phyloP scores from a whole-genome alignment of 352 stramenopile species.

The Phytophthora aleatoria region DNA sequence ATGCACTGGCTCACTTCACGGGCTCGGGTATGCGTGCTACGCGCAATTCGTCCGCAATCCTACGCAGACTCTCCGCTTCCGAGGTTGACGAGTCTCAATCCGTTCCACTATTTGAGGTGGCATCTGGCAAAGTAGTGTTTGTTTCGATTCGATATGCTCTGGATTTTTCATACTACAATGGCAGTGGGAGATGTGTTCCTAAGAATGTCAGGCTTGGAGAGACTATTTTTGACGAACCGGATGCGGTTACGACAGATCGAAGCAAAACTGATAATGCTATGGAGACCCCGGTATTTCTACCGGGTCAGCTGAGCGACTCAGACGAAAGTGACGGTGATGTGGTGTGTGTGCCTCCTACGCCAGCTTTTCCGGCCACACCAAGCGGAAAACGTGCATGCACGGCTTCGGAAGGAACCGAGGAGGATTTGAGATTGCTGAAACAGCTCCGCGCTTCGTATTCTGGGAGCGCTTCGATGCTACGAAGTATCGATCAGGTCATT shows the following conservation, averaged over 20 bases:
- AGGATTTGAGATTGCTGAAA: background rate
- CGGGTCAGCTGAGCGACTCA: conserved; percentile 7
- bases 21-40: background rate
- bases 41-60: background rate
- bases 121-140: background rate
- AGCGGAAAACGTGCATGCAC: background rate
- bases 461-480: background rate
- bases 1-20: conserved; percentile 2
- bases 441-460: background rate
- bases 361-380: no score
- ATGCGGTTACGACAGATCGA: background rate
- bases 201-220: background rate
- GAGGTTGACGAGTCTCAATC: conserved; percentile 4
- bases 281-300: background rate
- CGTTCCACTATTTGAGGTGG: background rate
- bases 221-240: conserved; percentile 10
- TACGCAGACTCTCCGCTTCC: background rate
- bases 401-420: background rate
- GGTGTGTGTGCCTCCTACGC: background rate
- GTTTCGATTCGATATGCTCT: conserved; percentile 11
- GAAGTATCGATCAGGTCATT: conserved; percentile 5
- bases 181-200: background rate
- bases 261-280: no score
- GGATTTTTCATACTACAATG: conserved; percentile 8
- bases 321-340: conserved; percentile 5